phyloP scores from a whole-genome alignment of 2,329 filamentous ascomycete species.

The Fusarium mangiferae region DNA sequence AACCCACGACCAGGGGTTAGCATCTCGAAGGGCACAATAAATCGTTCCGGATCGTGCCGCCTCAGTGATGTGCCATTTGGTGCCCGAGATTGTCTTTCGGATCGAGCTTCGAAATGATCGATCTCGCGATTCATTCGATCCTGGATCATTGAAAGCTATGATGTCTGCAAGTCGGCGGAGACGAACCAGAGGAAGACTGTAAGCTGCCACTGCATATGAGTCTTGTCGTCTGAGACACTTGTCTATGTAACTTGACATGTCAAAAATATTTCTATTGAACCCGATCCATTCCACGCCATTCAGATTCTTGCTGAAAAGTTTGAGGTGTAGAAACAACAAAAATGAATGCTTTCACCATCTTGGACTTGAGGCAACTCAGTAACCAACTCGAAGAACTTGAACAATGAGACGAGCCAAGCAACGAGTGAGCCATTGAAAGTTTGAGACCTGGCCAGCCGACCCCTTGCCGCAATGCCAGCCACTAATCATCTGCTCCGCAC shows the following conservation, averaged over 20 bases:
- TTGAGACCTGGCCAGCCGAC: no score
- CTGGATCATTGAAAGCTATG: background rate
- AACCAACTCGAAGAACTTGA: no score
- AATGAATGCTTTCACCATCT: no score
- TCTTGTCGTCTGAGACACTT: background rate
- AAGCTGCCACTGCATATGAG: background rate
- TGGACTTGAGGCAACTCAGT: no score
- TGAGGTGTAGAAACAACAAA: no score
- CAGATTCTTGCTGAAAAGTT: constrained; percentile 7
- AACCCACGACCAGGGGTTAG: constrained; percentile 10
- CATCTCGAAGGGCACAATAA: background rate
- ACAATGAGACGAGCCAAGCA: no score
- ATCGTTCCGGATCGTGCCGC: constrained; percentile 5
- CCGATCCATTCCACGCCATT: constrained; percentile 4
- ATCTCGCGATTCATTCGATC: background rate
- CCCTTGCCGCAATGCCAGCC: no score
- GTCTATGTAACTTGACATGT: constrained; percentile 1
- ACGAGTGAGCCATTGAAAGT: no score
- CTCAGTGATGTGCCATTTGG: background rate
- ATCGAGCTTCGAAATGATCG: background rate
- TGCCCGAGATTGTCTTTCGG: background rate
- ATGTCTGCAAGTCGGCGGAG: constrained; percentile 1
- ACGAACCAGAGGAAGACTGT: background rate
- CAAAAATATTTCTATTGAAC: background rate
- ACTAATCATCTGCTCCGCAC: no score